These are phyloP conservation scores for Amanita rimosa DNA, from an alignment of 768 basidiomycete species.

Conservation along the genomic window DNA sequence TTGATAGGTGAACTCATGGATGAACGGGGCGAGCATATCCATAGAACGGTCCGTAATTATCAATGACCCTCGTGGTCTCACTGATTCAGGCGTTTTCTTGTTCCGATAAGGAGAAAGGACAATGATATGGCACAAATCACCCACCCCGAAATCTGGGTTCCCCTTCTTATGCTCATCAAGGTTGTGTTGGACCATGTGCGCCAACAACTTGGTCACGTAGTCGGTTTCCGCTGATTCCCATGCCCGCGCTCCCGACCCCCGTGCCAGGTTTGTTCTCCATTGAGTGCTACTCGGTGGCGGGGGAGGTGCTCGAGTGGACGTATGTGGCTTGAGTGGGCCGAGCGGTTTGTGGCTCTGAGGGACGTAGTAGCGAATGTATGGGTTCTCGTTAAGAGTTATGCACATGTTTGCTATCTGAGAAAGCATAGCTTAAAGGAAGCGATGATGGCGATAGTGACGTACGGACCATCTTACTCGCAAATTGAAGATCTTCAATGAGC, in stretches of 20 bases:
- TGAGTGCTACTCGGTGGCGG: conserved; percentile 52
- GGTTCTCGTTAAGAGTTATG: conserved; percentile 85
- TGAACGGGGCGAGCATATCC: conserved; percentile 81
- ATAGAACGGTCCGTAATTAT: conserved; percentile 95
- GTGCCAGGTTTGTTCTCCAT: conserved; percentile 76
- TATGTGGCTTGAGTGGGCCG: conserved; percentile 66
- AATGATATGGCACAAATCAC: conserved; percentile 18
- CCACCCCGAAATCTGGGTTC: conserved; percentile 82
- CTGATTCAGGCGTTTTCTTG: conserved; percentile 43
- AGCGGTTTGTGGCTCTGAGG: conserved; percentile 76
- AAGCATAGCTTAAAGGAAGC: conserved; percentile 1
- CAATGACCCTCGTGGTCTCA: conserved; percentile 67
- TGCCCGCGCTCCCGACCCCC: conserved; percentile 57
- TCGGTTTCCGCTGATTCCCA: conserved; percentile 66
- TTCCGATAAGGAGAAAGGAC: conserved; percentile 2
- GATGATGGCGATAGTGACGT: background rate
- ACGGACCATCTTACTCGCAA: conserved; percentile 59
- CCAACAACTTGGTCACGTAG: conserved; percentile 71
- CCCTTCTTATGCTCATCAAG: conserved; percentile 81
- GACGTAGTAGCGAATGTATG: conserved; percentile 86
- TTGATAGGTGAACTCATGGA: conserved; percentile 99
- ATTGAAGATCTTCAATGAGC: conserved; percentile 81
- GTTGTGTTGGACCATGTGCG: conserved; percentile 72
- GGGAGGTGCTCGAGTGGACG: conserved; percentile 52
- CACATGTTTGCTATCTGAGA: conserved; percentile 78